phyloP scores from a whole-genome alignment of 2,329 filamentous ascomycete genomes.

The Fonsecaea erecta region DNA sequence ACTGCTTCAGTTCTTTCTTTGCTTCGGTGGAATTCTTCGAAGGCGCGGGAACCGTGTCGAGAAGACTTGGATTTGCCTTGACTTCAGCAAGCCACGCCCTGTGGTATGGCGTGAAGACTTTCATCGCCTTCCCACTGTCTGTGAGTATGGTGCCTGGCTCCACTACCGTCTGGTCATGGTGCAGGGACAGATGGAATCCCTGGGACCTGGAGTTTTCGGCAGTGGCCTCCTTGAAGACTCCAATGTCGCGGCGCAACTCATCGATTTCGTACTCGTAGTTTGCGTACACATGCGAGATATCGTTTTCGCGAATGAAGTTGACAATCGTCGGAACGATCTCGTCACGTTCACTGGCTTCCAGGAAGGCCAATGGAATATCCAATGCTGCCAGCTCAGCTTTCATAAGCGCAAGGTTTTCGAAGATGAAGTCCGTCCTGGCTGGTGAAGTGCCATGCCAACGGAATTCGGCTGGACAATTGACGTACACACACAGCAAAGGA shows the following conservation, averaged over 20 bases:
- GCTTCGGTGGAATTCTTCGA: conserved; percentile 43
- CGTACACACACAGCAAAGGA: conserved; percentile 52
- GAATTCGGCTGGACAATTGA: conserved; percentile 54
- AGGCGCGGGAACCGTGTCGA: conserved; percentile 50
- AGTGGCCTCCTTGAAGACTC: conserved; percentile 46
- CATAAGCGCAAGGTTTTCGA: conserved; percentile 51
- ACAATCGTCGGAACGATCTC: conserved; percentile 50
- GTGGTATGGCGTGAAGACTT: conserved; percentile 59
- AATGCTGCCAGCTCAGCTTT: conserved; percentile 53
- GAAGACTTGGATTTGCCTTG: conserved; percentile 48
- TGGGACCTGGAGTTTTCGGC: conserved; percentile 33
- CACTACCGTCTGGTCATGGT: conserved; percentile 57
- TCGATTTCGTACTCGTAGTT: conserved; percentile 56
- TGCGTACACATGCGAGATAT: conserved; percentile 54
- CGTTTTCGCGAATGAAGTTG: conserved; percentile 51
- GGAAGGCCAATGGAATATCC: conserved; percentile 55
- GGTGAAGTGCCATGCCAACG: conserved; percentile 58
- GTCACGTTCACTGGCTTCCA: conserved; percentile 49
- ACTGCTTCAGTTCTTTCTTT: conserved; percentile 44
- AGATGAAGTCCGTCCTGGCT: conserved; percentile 55
- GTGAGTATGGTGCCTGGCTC: conserved; percentile 52
- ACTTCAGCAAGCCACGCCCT: conserved; percentile 52
- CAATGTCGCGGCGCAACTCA: conserved; percentile 53
- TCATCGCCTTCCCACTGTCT: conserved; percentile 52
- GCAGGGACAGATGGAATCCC: conserved; percentile 47